Base-by-base conservation (phyloP, 352 stramenopile species). In the Globisporangium mamillatum region DNA sequence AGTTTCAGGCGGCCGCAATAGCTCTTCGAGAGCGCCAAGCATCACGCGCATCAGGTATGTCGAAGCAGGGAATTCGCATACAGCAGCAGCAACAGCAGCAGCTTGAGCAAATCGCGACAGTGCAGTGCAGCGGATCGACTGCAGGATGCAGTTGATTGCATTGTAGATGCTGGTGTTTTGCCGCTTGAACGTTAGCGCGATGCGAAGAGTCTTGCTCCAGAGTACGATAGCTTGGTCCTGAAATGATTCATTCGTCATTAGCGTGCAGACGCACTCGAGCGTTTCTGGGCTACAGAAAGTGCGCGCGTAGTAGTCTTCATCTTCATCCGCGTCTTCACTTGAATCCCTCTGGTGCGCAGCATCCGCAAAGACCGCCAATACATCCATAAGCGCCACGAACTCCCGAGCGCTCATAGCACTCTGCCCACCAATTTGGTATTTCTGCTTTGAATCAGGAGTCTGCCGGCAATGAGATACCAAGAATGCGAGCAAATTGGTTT, bases 401-500 rank as follows among this genome's bases (percentile, higher is more conserved):
- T 81, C 78, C 3, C 74, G 62, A 25, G 27, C 56, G 16, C 75
- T 68, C n/a, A 81, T 64, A 20, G 55, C 20, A 48, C 14, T 70
- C 53, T 50, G 54, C 25, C 8, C 69, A 32, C 53, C 36, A 3
- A 16, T 74, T 36, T 59, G 63, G 18, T 60, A 63, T 60, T 53
- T 63, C 10, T 58, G 9, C 12, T 54, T 18, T n/a, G 38, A 34
- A 10, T 32, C 24, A 7, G 14, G 44, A 18, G 60, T 79, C 70
- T 84, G 81, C n/a, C 76, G 72, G 48, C 81, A 90, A 69, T 90
- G 81, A 2, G 79, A 85, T n/a, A 71, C 74, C 32, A 90, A 50
- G n/a, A 80, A 67, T 29, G 68, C 63, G 41, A 82, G 46, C 20
- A 90, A 72, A 46, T 62, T 71, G 27, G 72, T 71, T 60, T 82